Base-by-base conservation (phyloP, 2,329 filamentous ascomycete species). In the Huntiella decipiens region DNA sequence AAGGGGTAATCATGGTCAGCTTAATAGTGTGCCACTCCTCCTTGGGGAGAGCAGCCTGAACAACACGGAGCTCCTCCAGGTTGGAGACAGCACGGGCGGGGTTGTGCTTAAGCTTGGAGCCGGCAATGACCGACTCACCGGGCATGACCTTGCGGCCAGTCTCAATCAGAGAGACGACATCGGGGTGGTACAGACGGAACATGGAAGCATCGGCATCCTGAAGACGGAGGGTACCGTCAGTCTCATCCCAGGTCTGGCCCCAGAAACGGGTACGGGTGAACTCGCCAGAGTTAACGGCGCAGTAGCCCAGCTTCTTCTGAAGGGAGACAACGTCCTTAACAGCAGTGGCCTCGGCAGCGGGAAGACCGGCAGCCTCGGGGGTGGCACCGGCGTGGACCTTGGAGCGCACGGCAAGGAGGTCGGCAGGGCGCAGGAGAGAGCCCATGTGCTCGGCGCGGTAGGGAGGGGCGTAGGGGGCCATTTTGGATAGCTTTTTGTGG, bases 371-470 rank as follows among this genome's bases (percentile, higher is more conserved):
- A 50, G 77, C 68, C n/a, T 71, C 63, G 43, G 55, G 49, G 64
- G 46, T 83, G 4, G 58, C 43, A 39, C 56, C 57, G 49, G 56
- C 55, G 16, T 58, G 57, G 46, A 61, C 55, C 47, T 54, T 50
- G 47, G 56, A 53, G 48, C 58, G 54, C 35, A 55, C 54, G 32
- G 58, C 54, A 6, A 60, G 57, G 6, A 61, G 57, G 16, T 52
- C 50, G 50, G 77, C 63, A 5, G 80, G 79, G n/a, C 81, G 75
- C 38, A 84, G 71, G 31, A 85, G 66, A 11, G 79, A 83, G 54
- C 80, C 81, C 54, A 83, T 67, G 55, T 85, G 80, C 66, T 85
- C 81, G 43, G 81, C 81, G 55, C 80, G 71, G 66, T 82, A 84
- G 31, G 80, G 80, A 15, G 64, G 64, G 11, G 56, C 50, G 42